Evolutionary conservation across 1,139 yeast species (phyloP).

Genomic region (Ashbya aceris): DNA sequence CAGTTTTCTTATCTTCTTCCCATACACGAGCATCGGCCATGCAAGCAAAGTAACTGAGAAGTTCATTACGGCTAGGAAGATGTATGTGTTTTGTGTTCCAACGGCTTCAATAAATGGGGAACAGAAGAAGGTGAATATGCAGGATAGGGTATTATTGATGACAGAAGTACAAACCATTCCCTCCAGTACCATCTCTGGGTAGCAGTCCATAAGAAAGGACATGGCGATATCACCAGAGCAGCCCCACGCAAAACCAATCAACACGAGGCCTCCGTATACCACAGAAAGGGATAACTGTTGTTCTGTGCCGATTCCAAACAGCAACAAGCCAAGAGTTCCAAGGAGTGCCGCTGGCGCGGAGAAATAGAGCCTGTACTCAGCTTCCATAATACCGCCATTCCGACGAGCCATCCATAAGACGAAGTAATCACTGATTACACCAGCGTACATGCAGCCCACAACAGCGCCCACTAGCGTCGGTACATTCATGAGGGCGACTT

Average conservation of each 20-base stretch:
- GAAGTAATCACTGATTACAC: conserved; percentile 61
- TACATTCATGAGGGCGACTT: conserved; percentile 76
- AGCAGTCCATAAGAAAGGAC: conserved; percentile 62
- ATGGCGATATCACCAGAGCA: conserved; percentile 67
- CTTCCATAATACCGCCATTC: conserved; percentile 65
- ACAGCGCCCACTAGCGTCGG: conserved; percentile 75
- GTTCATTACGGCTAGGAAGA: conserved; percentile 64
- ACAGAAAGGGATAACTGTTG: conserved; percentile 51
- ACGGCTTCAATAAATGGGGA: conserved; percentile 60
- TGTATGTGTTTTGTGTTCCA: conserved; percentile 65
- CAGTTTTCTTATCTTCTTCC: conserved; percentile 56
- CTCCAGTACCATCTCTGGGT: conserved; percentile 67
- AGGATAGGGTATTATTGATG: conserved; percentile 69
- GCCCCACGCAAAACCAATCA: conserved; percentile 68
- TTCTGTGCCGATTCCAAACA: conserved; percentile 83
- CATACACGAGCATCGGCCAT: conserved; percentile 60
- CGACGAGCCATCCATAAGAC: conserved; percentile 64
- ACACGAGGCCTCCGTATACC: conserved; percentile 56
- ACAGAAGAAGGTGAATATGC: conserved; percentile 71
- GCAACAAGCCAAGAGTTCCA: conserved; percentile 64
- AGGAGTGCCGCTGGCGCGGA: conserved; percentile 57
- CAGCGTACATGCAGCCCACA: conserved; percentile 73
- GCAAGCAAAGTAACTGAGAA: conserved; percentile 54
- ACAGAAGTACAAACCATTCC: conserved; percentile 83
- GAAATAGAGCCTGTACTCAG: conserved; percentile 71